These are phyloP conservation scores for Nakataea oryzae DNA, from an alignment of 2,329 filamentous ascomycete genomes.

Conservation along the genomic window DNA sequence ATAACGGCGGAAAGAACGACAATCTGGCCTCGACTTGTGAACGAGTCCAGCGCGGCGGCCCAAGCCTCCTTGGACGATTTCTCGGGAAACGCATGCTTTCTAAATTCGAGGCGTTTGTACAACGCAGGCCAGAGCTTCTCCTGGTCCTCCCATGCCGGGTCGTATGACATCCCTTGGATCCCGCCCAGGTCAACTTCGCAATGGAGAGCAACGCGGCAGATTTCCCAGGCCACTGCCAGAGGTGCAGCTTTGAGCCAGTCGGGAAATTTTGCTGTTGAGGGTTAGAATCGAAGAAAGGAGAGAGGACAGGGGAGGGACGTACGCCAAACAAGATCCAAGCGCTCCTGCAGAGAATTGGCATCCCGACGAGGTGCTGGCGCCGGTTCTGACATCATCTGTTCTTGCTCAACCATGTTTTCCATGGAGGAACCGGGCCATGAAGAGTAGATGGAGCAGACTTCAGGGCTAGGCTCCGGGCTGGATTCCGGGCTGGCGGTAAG, in stretches of 20 bases:
- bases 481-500: too few species aligned
- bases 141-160: conserved; percentile 32
- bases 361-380: background rate
- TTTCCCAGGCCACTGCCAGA: conserved; percentile 40
- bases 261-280: conserved; percentile 25
- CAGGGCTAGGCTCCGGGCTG: background rate
- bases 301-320: conserved; percentile 10
- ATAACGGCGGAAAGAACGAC: conserved; percentile 34
- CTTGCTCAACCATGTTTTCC: background rate
- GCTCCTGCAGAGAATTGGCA: conserved; percentile 11
- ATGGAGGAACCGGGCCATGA: background rate
- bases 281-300: background rate
- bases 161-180: conserved; percentile 22
- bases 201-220: conserved; percentile 34
- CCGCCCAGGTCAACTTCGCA: conserved; percentile 29
- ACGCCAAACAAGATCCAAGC: conserved; percentile 28
- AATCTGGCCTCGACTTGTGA: conserved; percentile 21
- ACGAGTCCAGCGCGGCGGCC: conserved; percentile 26
- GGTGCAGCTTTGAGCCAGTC: conserved; percentile 30
- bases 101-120: conserved; percentile 25
- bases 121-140: conserved; percentile 30
- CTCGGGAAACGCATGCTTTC: conserved; percentile 36
- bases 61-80: conserved; percentile 32
- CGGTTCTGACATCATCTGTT: background rate
- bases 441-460: background rate